phyloP scores from a whole-genome alignment of 495 filamentous ascomycete species.

The Diplogelasinospora grovesii region DNA sequence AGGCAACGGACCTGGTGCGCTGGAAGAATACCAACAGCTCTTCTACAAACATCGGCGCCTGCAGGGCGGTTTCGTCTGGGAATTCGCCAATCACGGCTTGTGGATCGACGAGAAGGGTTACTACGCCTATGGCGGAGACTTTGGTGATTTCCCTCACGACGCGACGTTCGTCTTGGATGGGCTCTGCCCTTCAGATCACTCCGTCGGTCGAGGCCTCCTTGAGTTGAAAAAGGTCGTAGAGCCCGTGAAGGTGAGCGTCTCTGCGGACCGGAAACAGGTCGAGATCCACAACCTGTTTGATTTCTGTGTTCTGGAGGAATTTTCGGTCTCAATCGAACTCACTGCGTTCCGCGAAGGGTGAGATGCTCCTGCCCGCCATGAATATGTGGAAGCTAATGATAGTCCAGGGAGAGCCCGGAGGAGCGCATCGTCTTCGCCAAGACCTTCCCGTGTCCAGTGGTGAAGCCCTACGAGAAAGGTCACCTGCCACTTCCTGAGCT shows the following conservation, averaged over 20 bases:
- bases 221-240: constrained; percentile 58
- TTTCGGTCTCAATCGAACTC: constrained; percentile 37
- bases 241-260: too few species aligned
- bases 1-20: constrained; percentile 64
- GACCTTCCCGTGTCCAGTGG: too few species aligned
- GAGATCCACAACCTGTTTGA: too few species aligned
- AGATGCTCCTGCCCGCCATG: constrained; percentile 29
- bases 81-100: constrained; percentile 67
- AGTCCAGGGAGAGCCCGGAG: constrained; percentile 10
- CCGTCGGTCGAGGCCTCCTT: constrained; percentile 49
- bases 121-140: constrained; percentile 64
- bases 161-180: constrained; percentile 62
- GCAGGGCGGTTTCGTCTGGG: constrained; percentile 68
- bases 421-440: too few species aligned
- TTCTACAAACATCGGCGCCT: constrained; percentile 52
- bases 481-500: constrained; percentile 12
- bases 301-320: constrained; percentile 17
- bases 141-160: constrained; percentile 59
- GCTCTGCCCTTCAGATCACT: constrained; percentile 50
- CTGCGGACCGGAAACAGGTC: too few species aligned
- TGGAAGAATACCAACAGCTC: constrained; percentile 57
- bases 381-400: constrained; percentile 10
- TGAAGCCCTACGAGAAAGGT: constrained; percentile 8
- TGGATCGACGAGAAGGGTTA: constrained; percentile 44
- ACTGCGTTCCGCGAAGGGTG: constrained; percentile 48